Percentiles rank a stretch among this genome's conserved stretches.
Evolutionary conservation across 1,284 basidiomycete species (phyloP).

Genomic region (Athelia psychrophila): DNA sequence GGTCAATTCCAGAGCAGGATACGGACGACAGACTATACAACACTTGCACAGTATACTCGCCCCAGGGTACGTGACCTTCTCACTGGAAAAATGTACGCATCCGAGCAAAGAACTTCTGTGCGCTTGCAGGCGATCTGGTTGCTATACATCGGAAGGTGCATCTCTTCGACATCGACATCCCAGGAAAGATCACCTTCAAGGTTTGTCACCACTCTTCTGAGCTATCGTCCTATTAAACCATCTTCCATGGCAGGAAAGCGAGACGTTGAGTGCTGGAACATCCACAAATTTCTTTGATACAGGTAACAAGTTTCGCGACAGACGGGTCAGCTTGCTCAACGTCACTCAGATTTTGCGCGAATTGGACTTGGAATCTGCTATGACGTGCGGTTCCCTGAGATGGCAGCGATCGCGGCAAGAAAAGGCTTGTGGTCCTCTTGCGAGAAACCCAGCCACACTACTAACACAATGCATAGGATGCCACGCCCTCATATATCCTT

Average conservation of each 20-base stretch:
- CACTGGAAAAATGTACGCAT: not conserved
- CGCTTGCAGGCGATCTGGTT: conserved; percentile 70
- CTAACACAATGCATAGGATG: conserved; percentile 53
- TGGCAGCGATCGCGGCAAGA: conserved; percentile 89
- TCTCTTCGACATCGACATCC: conserved; percentile 98
- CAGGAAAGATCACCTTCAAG: conserved; percentile 96
- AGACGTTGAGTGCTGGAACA: conserved; percentile 83
- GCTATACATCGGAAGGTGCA: conserved; percentile 94
- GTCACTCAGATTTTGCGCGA: conserved; percentile 71
- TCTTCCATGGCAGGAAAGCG: conserved; percentile 74
- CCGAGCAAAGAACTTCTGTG: not conserved
- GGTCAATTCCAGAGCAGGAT: conserved; percentile 83
- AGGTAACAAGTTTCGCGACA: conserved; percentile 39
- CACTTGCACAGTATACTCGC: conserved; percentile 89
- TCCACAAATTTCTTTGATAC: conserved; percentile 87
- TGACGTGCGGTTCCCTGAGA: conserved; percentile 92
- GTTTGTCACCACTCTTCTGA: conserved; percentile 34
- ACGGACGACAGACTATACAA: conserved; percentile 81
- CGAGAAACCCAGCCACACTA: not conserved
- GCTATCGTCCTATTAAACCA: not conserved
- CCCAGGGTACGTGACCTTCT: conserved; percentile 56
- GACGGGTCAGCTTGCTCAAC: not conserved
- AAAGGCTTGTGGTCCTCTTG: conserved; percentile 48
- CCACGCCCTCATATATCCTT: conserved; percentile 88
- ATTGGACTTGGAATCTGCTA: conserved; percentile 93